Conservation (phyloP, 371 early-diverging fungal genomes). For the Chytridium lagenaria region DNA sequence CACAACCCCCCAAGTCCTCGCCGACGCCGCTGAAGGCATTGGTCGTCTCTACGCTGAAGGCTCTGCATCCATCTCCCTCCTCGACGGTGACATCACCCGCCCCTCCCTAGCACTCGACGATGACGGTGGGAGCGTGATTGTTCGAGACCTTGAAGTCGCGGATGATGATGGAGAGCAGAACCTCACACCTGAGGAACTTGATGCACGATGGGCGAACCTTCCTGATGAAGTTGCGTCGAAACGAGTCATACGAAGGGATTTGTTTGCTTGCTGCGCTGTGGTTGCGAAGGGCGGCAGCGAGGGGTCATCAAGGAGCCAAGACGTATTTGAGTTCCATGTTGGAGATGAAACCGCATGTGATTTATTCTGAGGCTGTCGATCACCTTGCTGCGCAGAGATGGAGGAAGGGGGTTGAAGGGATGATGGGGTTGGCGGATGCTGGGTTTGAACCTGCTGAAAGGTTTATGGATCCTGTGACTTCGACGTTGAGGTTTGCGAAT, state of each 20-base stretch:
- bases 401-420: neutral
- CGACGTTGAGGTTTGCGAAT: neutral
- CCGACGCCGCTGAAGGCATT: conserved; percentile 10
- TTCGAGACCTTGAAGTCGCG: neutral
- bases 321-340: neutral
- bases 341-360: conserved; percentile 8
- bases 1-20: conserved; percentile 1
- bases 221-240: conserved; percentile 5
- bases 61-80: neutral
- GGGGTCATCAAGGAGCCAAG: conserved; percentile 4
- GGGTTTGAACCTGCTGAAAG: conserved; percentile 10
- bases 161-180: conserved; percentile 10
- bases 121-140: neutral
- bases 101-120: neutral
- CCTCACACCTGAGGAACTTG: conserved; percentile 4
- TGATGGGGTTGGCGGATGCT: neutral
- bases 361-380: conserved; percentile 4
- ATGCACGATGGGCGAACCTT: conserved; percentile 3
- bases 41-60: conserved; percentile 13
- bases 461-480: neutral
- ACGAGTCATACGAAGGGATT: neutral
- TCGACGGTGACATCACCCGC: neutral
- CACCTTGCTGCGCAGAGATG: neutral
- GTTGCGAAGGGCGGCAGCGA: neutral
- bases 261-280: neutral